Evolutionary conservation across 345 rosid genomes (phyloP), one percentile per base, ranked within the genome.

Genomic region (Gossypium anomalum): DNA sequence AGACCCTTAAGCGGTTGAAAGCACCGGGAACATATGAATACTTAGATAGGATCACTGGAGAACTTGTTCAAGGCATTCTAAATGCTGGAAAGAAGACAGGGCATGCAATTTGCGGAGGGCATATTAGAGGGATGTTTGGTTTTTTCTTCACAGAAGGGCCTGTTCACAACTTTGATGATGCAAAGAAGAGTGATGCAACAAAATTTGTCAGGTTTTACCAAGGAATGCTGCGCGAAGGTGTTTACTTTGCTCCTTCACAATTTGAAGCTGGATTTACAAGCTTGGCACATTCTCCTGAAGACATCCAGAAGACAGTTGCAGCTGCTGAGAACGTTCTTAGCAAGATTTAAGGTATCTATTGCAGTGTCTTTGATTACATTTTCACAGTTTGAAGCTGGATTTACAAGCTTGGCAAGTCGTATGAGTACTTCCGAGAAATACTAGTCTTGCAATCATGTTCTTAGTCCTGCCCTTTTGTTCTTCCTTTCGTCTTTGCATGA

Each of bases 251-350:
- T 53, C 97, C 99, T 25, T 95, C 99, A 63, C 98, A 91, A 75
- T 95, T 87, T 22, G 97, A 95, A 80, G 99, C 97, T 2, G 99
- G 98, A 57, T 93, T 95, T 81, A 93, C 98, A 1, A 86, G 99
- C 81, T 81, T 93, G 89, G 97, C 97, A 14, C 99, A 93, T 85
- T 75, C 92, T 49, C 43, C 80, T 1, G 91, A 88, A 78, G 99
- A 91, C 75, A 87, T 95, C 66, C 82, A 85, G 81, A 76, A 81
- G 78, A 95, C 99, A 0, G 81, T 95, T 66, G 86, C 85, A 1
- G 97, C 97, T 7, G 97, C 97, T 0, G 98, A 89, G 80, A 93
- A 79, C 76, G 97, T 91, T 51, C 83, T 91, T 14, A 82, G 75
- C 55, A 80, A 84, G 77, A 90, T 93, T 73, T 93, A 88, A 86